phyloP scores from a whole-genome alignment of 352 stramenopile genomes.

The Phytophthora hibernalis region DNA sequence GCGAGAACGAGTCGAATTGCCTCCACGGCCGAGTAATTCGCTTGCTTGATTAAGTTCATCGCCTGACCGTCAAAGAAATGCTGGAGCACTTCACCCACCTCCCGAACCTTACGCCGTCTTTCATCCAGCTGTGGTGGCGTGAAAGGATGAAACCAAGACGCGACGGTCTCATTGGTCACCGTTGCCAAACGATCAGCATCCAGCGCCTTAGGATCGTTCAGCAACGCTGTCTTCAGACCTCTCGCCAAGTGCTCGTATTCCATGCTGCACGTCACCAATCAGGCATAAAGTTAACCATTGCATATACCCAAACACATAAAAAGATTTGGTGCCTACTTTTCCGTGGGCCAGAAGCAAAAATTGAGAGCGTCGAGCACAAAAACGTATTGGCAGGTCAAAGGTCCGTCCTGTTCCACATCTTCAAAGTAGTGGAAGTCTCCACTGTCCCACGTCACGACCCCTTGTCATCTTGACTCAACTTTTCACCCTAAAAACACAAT shows the following conservation, averaged over 20 bases:
- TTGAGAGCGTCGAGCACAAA: conserved; percentile 92
- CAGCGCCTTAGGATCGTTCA: conserved; percentile 62
- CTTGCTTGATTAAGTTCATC: conserved; percentile 61
- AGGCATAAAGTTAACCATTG: not conserved
- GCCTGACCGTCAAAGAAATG: conserved; percentile 56
- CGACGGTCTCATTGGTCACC: conserved; percentile 53
- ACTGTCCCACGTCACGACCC: conserved; percentile 76
- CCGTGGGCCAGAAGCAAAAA: conserved; percentile 92
- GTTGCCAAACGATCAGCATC: conserved; percentile 53
- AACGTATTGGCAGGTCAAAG: conserved; percentile 87
- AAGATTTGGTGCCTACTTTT: conserved; percentile 44
- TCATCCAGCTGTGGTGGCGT: conserved; percentile 68
- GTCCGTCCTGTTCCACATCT: conserved; percentile 68
- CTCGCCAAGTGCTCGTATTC: conserved; percentile 90
- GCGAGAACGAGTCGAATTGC: conserved; percentile 71
- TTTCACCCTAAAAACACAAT: conserved; percentile 36
- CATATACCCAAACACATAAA: too few species aligned
- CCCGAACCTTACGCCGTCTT: conserved; percentile 61
- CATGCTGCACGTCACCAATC: conserved; percentile 46
- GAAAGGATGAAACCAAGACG: conserved; percentile 74
- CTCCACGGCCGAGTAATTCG: conserved; percentile 62
- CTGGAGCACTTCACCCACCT: conserved; percentile 61
- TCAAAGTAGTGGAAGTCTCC: conserved; percentile 86
- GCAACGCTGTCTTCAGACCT: conserved; percentile 75
- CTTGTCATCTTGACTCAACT: conserved; percentile 47